Base-by-base conservation (phyloP, 495 filamentous ascomycete species). In the Tuber microsphaerosporum region DNA sequence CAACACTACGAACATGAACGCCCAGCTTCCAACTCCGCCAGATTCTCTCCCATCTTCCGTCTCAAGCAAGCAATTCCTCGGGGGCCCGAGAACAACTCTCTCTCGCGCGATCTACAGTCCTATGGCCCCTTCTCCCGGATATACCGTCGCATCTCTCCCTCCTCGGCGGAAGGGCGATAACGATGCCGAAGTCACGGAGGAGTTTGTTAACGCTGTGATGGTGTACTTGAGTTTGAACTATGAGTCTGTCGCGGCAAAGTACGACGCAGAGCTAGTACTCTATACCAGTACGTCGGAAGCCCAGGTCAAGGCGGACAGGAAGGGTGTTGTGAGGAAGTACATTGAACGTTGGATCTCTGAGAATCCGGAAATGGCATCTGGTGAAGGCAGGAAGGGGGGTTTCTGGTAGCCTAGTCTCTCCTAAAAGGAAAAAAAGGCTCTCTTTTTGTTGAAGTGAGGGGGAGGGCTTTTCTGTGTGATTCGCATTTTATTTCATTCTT, bases 71-170 rank as follows among this genome's bases (percentile, higher is more conserved):
- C 51, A 71, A 51, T 79, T 78, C n/a, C 76, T 78, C 41, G 42
- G 41, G 22, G 76, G 77, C 3, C 45, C 71, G 17, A 39, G 70
- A 69, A 75, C 73, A 19, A 48, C 77, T 68, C 76, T 77, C n/a
- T 48, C 80, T 75, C 74, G 77, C 42, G 56, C 74, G 61, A 73
- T 80, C 6, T 79, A 79, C 73, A 77, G 76, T 42, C 77, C 77
- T 7, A 79, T 79, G 77, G 78, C 77, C 4, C 78, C 81, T 19
- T 81, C 78, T 9, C 81, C 81, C 10, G 81, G 81, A 68, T 82
- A 82, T 44, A 83, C 81, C 19, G 81, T 83, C 71, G 81, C 81
- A 41, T 82, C 81, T 19, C 44, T 83, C 2, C 81, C 81, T 61
- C 81, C 81, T n/a, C 71, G 76, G n/a, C 80, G 73, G 44, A 73